phyloP scores from a whole-genome alignment of 495 filamentous ascomycete species.

The Podospora tetraspora region DNA sequence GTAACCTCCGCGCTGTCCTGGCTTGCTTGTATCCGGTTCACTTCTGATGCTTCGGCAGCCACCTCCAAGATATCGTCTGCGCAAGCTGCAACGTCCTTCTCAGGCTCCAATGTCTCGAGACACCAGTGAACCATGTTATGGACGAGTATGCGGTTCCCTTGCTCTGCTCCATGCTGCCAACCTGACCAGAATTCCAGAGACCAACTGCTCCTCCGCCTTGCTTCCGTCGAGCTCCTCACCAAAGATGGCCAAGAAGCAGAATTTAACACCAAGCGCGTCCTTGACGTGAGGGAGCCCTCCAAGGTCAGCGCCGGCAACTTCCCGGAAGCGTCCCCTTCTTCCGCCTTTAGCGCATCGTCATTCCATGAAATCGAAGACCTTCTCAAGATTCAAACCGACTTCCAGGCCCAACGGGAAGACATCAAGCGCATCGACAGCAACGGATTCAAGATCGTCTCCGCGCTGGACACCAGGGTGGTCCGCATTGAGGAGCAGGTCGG shows the following conservation, averaged over 20 bases:
- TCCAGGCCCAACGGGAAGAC: slow-evolving; percentile 30
- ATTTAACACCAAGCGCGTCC: slow-evolving; percentile 26
- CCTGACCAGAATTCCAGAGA: slow-evolving; percentile 17
- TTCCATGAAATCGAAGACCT: slow-evolving; percentile 9
- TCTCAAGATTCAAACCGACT: slow-evolving; percentile 19
- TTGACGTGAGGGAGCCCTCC: slow-evolving; percentile 25
- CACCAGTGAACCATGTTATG: slow-evolving; percentile 34
- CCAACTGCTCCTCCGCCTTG: slow-evolving; percentile 24
- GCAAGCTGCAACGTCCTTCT: slow-evolving; percentile 21
- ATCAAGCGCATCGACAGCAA: slow-evolving; percentile 31
- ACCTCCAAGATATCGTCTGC: slow-evolving; percentile 32
- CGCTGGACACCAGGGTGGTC: slow-evolving; percentile 26
- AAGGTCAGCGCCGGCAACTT: neutral
- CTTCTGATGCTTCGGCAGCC: slow-evolving; percentile 14
- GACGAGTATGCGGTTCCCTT: slow-evolving; percentile 20
- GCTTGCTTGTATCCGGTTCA: neutral
- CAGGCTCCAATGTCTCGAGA: slow-evolving; percentile 28
- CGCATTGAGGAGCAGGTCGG: slow-evolving; percentile 25
- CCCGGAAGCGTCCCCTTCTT: neutral
- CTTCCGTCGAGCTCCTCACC: slow-evolving; percentile 18
- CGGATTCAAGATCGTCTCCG: slow-evolving; percentile 30
- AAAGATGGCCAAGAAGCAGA: slow-evolving; percentile 12
- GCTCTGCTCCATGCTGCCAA: too few relatives aligned
- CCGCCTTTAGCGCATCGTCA: neutral
- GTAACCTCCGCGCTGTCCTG: slow-evolving; percentile 16